phyloP scores from a whole-genome alignment of 768 basidiomycete species.

The Lactifluus subvellereus region DNA sequence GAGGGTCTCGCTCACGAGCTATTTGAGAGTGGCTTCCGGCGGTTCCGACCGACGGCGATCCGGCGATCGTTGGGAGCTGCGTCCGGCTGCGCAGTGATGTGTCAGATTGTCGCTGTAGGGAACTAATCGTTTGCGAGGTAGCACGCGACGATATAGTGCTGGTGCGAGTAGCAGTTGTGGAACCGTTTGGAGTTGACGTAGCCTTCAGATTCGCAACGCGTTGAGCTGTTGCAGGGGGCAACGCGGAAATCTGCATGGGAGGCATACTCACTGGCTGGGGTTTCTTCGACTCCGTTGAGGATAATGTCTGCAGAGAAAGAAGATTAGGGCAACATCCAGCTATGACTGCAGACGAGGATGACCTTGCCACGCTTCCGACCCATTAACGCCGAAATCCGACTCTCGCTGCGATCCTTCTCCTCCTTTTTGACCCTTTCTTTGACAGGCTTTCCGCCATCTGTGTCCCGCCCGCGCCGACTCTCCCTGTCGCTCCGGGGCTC shows the following conservation, averaged over 20 bases:
- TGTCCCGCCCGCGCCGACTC: conserved; percentile 40
- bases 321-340: conserved; percentile 9
- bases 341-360: conserved; percentile 25
- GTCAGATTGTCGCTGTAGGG: conserved; percentile 84
- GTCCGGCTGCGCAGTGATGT: conserved; percentile 68
- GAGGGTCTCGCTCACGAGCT: conserved; percentile 41
- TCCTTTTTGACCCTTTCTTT: conserved; percentile 65
- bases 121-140: conserved; percentile 80
- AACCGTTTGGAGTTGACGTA: conserved; percentile 40
- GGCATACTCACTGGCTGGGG: conserved; percentile 66
- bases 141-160: conserved; percentile 51
- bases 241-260: conserved; percentile 84
- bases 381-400: conserved; percentile 82
- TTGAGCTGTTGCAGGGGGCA: conserved; percentile 75
- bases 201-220: conserved; percentile 79
- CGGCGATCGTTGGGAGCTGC: conserved; percentile 85
- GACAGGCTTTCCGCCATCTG: conserved; percentile 47
- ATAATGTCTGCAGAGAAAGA: conserved; percentile 56
- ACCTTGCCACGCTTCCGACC: conserved; percentile 91
- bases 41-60: conserved; percentile 83
- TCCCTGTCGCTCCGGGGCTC: conserved; percentile 49
- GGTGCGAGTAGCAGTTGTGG: conserved; percentile 41
- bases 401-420: conserved; percentile 79
- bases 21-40: conserved; percentile 39
- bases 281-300: conserved; percentile 76